Conservation (phyloP, 306 rosid species). For the Gastrolobium villosum region DNA sequence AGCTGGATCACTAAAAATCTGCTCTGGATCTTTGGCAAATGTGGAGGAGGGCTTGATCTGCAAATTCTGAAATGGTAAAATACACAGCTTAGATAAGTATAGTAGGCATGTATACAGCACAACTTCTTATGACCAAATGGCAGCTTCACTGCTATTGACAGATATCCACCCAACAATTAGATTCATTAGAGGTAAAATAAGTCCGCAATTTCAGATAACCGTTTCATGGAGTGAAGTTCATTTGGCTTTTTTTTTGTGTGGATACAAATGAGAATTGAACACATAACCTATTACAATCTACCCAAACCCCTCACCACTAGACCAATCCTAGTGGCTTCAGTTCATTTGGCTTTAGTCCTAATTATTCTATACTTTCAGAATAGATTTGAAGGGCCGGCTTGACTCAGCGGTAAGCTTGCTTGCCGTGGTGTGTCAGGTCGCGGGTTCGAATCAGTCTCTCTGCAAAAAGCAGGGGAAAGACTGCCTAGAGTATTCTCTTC, state of each 20-base stretch:
- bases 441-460: no score
- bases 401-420: no score
- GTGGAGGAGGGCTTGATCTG: constrained; percentile 67
- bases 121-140: constrained; percentile 13
- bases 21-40: constrained; percentile 56
- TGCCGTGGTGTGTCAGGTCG: no score
- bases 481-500: no score
- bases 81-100: constrained; percentile 28
- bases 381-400: no score
- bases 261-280: no score
- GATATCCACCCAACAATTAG: constrained; percentile 23
- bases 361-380: constrained; percentile 17
- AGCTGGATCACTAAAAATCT: constrained; percentile 67
- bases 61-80: constrained; percentile 67
- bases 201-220: neutral
- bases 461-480: no score
- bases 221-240: constrained; percentile 7
- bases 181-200: constrained; percentile 2
- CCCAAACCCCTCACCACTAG: no score
- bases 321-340: neutral
- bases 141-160: neutral
- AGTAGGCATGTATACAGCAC: constrained; percentile 21
- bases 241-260: neutral
- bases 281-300: no score
- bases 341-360: constrained; percentile 3